Evolutionary conservation across 768 basidiomycete genomes (phyloP).

Genomic region (Lactarius indigo): DNA sequence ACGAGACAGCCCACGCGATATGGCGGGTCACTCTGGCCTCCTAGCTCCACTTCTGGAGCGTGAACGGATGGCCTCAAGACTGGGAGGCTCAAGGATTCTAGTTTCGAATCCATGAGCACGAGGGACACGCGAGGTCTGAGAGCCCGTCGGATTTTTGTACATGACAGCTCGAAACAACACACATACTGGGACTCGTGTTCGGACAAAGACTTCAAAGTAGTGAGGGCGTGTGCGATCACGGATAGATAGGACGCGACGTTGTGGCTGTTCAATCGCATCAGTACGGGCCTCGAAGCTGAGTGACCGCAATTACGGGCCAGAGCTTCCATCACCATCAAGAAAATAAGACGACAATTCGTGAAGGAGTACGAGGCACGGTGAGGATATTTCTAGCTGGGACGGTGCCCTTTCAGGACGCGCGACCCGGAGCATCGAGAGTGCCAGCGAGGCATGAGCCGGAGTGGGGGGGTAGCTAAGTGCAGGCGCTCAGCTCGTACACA

Average conservation of each 20-base stretch:
- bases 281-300: not conserved
- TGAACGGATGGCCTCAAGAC: constrained; percentile 7
- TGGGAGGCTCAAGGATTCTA: constrained; percentile 18
- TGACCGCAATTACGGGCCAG: constrained; percentile 6
- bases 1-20: constrained; percentile 17
- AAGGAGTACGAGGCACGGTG: constrained; percentile 21
- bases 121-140: constrained; percentile 9
- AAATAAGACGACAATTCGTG: constrained; percentile 26
- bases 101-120: constrained; percentile 24
- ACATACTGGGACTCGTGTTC: constrained; percentile 19
- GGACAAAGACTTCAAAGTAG: constrained; percentile 3
- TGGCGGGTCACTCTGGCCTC: not conserved
- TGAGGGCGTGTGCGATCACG: constrained; percentile 17
- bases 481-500: not conserved
- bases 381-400: not conserved
- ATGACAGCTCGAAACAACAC: too few relatives aligned
- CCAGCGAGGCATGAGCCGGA: constrained; percentile 15
- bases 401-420: constrained; percentile 5
- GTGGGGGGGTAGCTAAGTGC: constrained; percentile 19
- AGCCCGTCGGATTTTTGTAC: not conserved
- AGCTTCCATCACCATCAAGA: constrained; percentile 9
- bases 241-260: constrained; percentile 22
- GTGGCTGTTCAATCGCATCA: constrained; percentile 11
- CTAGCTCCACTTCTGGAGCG: not conserved
- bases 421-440: constrained; percentile 22